Base-by-base conservation (phyloP, 371 early-diverging fungal species). In the Polyrhizophydium stewartii region DNA sequence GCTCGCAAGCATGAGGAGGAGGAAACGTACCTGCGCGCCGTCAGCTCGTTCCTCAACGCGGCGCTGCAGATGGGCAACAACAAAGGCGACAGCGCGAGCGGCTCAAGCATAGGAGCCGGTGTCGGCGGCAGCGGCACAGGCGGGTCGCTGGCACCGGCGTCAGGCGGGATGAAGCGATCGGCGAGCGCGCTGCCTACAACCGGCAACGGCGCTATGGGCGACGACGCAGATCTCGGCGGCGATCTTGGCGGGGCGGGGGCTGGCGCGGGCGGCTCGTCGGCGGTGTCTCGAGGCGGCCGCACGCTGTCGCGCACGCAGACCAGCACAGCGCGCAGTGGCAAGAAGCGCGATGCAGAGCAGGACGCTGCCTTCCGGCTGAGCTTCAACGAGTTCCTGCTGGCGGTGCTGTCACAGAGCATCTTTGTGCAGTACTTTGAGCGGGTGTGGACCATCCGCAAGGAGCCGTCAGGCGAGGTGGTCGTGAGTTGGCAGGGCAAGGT, bases 371-470 rank as follows among this genome's bases (percentile, higher is more conserved):
- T 73, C 55, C 64, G 71, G 27, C 66, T 81, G 45, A 64, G 67
- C 45, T 81, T 81, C 61, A 81, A 81, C 59, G 81, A 78, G 66
- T 81, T 78, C 60, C 55, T 81, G 46, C 58, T 81, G 28, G 76
- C 81, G n/a, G 72, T 81, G 27, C 56, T 81, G 24, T 65, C 66
- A 33, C 81, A 81, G 62, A 73, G 67, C 45, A 71, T 73, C 5
- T 81, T 81, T 67, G 81, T 81, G 17, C 70, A 74, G 55, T 81
- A 68, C 53, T 81, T 81, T 71, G 81, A 81, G 59, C 50, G 72
- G 31, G 65, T 66, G 10, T 74, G 74, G 67, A 59, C 32, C n/a
- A 51, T 75, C 19, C 27, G 22, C 47, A 62, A 31, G 43, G 56
- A n/a, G 37, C 24, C 32, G 32, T 53, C 53, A 16, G 53, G 53